Evolutionary conservation across 2,329 filamentous ascomycete genomes (phyloP), one percentile per base, ranked within the genome.

Genomic region (Botrytis fragariae): DNA sequence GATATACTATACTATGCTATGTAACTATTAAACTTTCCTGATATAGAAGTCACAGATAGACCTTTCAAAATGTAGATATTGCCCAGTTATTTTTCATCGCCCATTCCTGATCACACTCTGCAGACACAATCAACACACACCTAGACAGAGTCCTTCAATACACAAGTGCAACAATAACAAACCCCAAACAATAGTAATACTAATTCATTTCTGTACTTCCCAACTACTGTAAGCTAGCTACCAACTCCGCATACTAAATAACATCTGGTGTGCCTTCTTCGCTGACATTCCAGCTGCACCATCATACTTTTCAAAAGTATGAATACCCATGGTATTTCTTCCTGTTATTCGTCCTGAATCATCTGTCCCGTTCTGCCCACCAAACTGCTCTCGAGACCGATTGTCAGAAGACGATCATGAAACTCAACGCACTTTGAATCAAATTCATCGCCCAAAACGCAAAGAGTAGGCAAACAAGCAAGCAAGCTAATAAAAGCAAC

Each of bases 251-350:
- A 57, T 54, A n/a, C 60, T 57, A 57, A 39, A 64, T 32, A 44
- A 57, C 60, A 64, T 35, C 35, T 42, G 29, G 29, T 14, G 35
- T 71, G 60, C 29, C 32, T 35, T 35, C 35, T 20, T 3, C 29
- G 35, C 37, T n/a, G 60, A 65, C 20, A 59, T 20, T n/a, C 22
- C 35, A 72, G 20, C 69, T 64, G 60, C 69, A 59, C 69, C 51
- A 51, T 39, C n/a, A 69, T 69, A 59, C 65, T 42, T 57, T 25
- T 39, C 25, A 32, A 32, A 20, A 64, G 48, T 54, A 59, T 59
- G 48, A 59, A 57, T 22, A 57, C 65, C 65, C n/a, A 59, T 69
- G 37, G 16, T 60, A 69, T 69, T 20, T 35, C 20, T 59, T n/a
- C 12, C 35, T 68, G 64, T 54, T 54, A 29, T 42, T 44, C 42